Base-by-base conservation (phyloP, 768 basidiomycete genomes). In the Pisolithus albus region DNA sequence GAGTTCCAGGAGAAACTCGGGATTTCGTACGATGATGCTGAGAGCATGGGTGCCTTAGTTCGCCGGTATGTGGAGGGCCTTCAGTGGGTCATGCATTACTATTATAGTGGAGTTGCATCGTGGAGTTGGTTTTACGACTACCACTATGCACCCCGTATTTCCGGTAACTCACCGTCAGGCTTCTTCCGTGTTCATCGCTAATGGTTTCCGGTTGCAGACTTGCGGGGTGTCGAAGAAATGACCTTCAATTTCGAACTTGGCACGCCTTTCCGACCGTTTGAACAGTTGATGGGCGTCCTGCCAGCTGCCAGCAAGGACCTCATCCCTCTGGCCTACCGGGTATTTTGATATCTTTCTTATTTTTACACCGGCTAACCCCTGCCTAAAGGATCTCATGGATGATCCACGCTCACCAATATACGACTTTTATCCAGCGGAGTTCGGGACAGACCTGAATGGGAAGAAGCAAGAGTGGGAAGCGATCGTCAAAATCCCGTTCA, bases 61-160 rank as follows among this genome's bases (percentile, higher is more conserved):
- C 93, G 77, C 62, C 79, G 82, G 52, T 99, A 96, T 65, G 80
- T 90, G 16, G 91, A 98, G 64, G 96, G 96, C 1, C 70, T 99
- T 55, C 96, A 99, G 63, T 98, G 95, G 96, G 92, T 98, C 30
- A 89, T 99, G 87, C 88, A 92, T 64, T 99, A 99, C 68, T 99
- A 99, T 66, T 98, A 97, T 67, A 82, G 88, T 55, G 96, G 96
- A 6, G 93, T 98, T 16, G 88, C 92, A 5, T 94, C 92, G 15
- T 99, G 96, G 96, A 81, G 90, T 19, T 98, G 96, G 96, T 99
- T 95, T 73, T 98, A 98, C 70, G 75, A 94, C 67, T 98, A 97
- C 66, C 95, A 99, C 64, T 99, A 94, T 66, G 88, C 96, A 0
- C 96, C 96, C 19, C 83, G 93, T 26, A 97, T 98, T 50, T 92